phyloP scores from a whole-genome alignment of 1,284 basidiomycete species.

The Rhodotorula sp. region DNA sequence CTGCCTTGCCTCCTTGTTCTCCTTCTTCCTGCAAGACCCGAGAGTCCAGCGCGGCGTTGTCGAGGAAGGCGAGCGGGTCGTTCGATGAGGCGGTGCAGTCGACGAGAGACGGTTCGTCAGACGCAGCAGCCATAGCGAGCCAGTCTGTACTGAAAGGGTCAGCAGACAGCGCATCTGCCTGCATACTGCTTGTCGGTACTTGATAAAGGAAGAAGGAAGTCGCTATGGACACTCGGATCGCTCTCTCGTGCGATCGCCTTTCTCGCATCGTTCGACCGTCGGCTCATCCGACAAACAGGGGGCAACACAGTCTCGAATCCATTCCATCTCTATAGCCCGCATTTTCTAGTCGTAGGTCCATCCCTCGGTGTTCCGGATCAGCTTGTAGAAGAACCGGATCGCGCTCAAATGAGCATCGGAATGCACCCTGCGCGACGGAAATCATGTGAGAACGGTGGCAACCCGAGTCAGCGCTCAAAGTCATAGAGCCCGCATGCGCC shows the following conservation, averaged over 20 bases:
- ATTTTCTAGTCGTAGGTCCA: not conserved
- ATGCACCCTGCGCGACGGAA: conserved; percentile 17
- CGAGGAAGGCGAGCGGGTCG: not conserved
- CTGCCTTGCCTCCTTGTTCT: not conserved
- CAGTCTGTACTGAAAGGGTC: conserved; percentile 24
- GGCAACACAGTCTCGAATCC: not conserved
- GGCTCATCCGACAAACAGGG: not conserved
- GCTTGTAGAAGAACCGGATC: conserved; percentile 54
- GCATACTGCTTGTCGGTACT: not conserved
- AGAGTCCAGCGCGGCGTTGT: not conserved
- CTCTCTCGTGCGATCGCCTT: not conserved
- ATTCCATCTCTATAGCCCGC: too few relatives aligned
- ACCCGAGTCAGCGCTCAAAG: not conserved
- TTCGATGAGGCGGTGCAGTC: not conserved
- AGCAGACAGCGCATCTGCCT: not conserved
- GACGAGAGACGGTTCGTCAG: not conserved
- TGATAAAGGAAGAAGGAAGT: not conserved
- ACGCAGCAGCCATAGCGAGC: not conserved
- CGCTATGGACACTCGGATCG: not conserved
- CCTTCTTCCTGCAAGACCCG: not conserved
- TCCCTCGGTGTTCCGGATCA: conserved; percentile 53
- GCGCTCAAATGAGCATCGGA: conserved; percentile 52
- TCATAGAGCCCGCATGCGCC: not conserved
- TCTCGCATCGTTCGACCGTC: not conserved
- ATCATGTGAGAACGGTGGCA: not conserved